phyloP scores from a whole-genome alignment of 768 basidiomycete genomes.

The Termitomyces sp. region DNA sequence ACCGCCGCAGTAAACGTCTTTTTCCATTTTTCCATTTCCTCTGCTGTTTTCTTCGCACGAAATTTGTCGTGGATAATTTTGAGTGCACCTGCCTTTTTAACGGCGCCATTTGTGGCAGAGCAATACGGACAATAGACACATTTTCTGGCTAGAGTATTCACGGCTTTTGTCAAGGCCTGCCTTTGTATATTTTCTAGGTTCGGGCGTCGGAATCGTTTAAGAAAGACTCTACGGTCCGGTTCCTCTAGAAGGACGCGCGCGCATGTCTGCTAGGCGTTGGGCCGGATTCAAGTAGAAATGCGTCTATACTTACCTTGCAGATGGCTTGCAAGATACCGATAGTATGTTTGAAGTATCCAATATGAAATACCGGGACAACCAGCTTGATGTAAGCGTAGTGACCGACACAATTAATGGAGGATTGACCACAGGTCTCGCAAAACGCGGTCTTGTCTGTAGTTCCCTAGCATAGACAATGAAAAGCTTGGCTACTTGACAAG shows the following conservation, averaged over 20 bases:
- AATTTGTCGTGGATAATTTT: constrained; percentile 99
- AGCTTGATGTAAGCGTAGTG: constrained; percentile 99
- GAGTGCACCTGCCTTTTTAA: constrained; percentile 92
- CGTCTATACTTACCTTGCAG: constrained; percentile 69
- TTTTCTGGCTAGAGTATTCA: constrained; percentile 85
- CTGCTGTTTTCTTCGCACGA: constrained; percentile 86
- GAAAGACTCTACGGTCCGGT: constrained; percentile 73
- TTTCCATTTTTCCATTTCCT: constrained; percentile 86
- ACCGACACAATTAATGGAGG: constrained; percentile 91
- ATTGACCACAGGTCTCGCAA: constrained; percentile 93
- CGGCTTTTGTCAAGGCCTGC: constrained; percentile 73
- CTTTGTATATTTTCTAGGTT: constrained; percentile 92
- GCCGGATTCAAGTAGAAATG: background rate
- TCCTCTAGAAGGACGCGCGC: constrained; percentile 88
- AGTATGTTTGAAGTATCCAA: constrained; percentile 96
- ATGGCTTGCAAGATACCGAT: constrained; percentile 92
- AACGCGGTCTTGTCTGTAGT: constrained; percentile 89
- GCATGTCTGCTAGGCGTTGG: constrained; percentile 55
- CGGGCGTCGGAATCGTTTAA: constrained; percentile 87
- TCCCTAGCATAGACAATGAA: constrained; percentile 46
- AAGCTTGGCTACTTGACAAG: background rate
- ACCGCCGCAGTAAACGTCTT: constrained; percentile 75
- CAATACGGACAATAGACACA: constrained; percentile 91
- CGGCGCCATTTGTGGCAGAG: constrained; percentile 86
- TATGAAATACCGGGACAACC: constrained; percentile 94